Evolutionary conservation across 2,329 filamentous ascomycete species (phyloP).

Genomic region (Verticillium dahliae): DNA sequence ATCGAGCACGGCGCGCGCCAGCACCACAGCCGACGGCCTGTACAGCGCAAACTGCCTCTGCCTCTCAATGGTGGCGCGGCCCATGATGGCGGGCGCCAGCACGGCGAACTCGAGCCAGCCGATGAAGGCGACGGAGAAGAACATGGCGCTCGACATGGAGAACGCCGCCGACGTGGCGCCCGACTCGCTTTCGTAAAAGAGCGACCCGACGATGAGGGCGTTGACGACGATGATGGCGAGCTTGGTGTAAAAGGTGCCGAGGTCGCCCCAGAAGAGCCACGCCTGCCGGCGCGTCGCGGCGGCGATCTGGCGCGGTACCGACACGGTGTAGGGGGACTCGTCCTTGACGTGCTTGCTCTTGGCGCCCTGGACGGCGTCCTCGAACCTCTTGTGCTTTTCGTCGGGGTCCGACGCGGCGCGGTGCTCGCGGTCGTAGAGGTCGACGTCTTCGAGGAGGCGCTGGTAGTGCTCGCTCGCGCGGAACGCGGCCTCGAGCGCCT

Average conservation of each 20-base stretch:
- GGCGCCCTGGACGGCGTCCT: slow-evolving; percentile 55
- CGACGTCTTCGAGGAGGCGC: slow-evolving; percentile 48
- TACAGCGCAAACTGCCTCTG: slow-evolving; percentile 9
- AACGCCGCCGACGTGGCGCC: slow-evolving; percentile 34
- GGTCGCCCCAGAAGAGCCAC: slow-evolving; percentile 72
- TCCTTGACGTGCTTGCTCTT: slow-evolving; percentile 64
- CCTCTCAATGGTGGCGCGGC: slow-evolving; percentile 8
- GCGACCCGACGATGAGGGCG: slow-evolving; percentile 65
- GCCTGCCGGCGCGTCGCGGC: slow-evolving; percentile 67
- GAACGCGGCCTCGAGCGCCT: slow-evolving; percentile 57
- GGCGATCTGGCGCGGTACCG: slow-evolving; percentile 63
- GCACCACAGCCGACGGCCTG: slow-evolving; percentile 8
- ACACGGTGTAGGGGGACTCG: slow-evolving; percentile 71
- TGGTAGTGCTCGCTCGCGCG: slow-evolving; percentile 48
- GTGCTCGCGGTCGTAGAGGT: slow-evolving; percentile 25
- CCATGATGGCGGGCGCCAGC: slow-evolving; percentile 5
- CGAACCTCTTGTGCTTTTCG: slow-evolving; percentile 44
- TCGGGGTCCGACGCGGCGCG: slow-evolving; percentile 23
- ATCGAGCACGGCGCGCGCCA: slow-evolving; percentile 6
- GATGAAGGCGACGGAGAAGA: slow-evolving; percentile 11
- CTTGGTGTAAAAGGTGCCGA: slow-evolving; percentile 69
- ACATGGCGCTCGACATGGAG: slow-evolving; percentile 1
- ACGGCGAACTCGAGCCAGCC: slow-evolving; percentile 12
- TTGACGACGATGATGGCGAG: slow-evolving; percentile 72
- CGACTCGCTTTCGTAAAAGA: slow-evolving; percentile 52